phyloP scores from a whole-genome alignment of 768 basidiomycete species.

The Amanita phalloides region DNA sequence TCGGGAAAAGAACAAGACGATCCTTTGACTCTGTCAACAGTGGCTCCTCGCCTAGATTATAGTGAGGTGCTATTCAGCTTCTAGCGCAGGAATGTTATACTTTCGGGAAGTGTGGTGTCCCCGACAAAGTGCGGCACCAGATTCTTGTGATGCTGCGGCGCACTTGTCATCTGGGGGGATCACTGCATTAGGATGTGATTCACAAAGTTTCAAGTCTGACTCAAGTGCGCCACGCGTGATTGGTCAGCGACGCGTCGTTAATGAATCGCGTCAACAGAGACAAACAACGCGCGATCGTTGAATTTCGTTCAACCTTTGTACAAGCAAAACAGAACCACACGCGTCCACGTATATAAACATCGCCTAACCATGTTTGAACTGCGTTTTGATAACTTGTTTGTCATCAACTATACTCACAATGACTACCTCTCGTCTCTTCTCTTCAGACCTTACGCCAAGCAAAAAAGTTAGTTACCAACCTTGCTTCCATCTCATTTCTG shows the following conservation, averaged over 20 bases:
- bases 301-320: slow-evolving; percentile 13
- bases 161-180: background rate
- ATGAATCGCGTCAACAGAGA: slow-evolving; percentile 13
- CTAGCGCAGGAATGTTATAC: slow-evolving; percentile 17
- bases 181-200: background rate
- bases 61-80: background rate
- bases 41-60: slow-evolving; percentile 61
- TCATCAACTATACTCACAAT: slow-evolving; percentile 12
- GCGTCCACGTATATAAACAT: slow-evolving; percentile 15
- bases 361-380: slow-evolving; percentile 1
- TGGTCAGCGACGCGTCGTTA: background rate
- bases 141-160: background rate
- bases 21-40: slow-evolving; percentile 70
- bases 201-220: background rate
- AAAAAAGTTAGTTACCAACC: slow-evolving; percentile 30
- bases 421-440: slow-evolving; percentile 19
- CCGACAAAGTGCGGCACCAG: slow-evolving; percentile 40
- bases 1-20: slow-evolving; percentile 91
- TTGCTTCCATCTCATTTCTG: slow-evolving; percentile 1
- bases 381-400: background rate
- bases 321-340: slow-evolving; percentile 27
- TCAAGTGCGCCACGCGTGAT: background rate
- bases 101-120: slow-evolving; percentile 59
- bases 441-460: slow-evolving; percentile 34
- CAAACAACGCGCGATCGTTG: slow-evolving; percentile 15